These are phyloP conservation scores for Penicillium nucicola DNA, from an alignment of 495 filamentous ascomycete genomes.

Conservation along the genomic window DNA sequence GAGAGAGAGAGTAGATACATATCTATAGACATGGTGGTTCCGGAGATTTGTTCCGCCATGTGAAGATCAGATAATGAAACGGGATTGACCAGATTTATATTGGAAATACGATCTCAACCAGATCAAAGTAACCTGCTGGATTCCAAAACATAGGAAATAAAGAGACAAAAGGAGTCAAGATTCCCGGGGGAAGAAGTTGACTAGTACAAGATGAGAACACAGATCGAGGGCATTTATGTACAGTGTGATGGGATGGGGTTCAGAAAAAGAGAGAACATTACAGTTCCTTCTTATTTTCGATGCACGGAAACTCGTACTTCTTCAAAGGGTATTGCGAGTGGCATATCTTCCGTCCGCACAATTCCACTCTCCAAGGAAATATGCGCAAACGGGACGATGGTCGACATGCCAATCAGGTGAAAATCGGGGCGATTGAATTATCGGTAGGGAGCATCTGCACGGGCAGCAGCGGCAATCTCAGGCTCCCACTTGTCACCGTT, in stretches of 20 bases:
- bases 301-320: constrained; percentile 12
- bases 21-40: neutral
- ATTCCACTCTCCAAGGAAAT: constrained; percentile 1
- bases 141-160: constrained; percentile 26
- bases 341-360: constrained; percentile 6
- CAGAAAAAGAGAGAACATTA: constrained; percentile 8
- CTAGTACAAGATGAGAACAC: constrained; percentile 36
- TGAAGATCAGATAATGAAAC: neutral
- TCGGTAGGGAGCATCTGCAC: constrained; percentile 86
- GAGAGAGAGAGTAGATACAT: no score
- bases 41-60: neutral
- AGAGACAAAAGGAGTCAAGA: constrained; percentile 20
- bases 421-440: constrained; percentile 36
- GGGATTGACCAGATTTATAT: neutral
- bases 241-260: constrained; percentile 28
- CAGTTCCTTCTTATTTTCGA: constrained; percentile 23
- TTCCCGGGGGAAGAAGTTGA: constrained; percentile 20
- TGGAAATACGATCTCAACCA: constrained; percentile 1
- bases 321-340: constrained; percentile 7
- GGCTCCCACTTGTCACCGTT: constrained; percentile 99
- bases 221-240: constrained; percentile 33
- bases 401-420: neutral
- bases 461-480: constrained; percentile 85
- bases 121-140: constrained; percentile 21
- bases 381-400: neutral